A percentile compares a stretch with the other conserved stretches of the same genome.
Evolutionary conservation across 1,139 yeast genomes (phyloP).

Genomic region (Nakaseomyces sp.): DNA sequence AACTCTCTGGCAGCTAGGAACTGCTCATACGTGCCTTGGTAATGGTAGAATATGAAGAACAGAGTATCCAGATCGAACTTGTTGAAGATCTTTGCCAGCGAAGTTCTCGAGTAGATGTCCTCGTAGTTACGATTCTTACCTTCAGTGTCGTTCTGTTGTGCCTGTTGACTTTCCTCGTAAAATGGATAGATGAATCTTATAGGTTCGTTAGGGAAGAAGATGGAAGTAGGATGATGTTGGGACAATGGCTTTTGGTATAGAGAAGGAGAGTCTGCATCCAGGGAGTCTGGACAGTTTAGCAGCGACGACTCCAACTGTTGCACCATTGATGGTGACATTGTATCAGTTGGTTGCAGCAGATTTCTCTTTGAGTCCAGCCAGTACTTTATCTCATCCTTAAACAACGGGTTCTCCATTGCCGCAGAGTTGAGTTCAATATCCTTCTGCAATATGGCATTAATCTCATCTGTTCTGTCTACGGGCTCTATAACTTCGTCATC

Average conservation of each 20-base stretch:
- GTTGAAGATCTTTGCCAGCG: constrained; percentile 42
- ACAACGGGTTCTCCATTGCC: constrained; percentile 28
- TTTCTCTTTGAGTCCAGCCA: constrained; percentile 28
- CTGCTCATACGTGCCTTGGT: constrained; percentile 61
- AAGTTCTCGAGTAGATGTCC: constrained; percentile 30
- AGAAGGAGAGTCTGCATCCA: constrained; percentile 80
- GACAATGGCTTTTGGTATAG: constrained; percentile 59
- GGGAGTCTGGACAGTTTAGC: constrained; percentile 86
- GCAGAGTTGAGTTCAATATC: constrained; percentile 19
- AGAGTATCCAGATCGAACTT: constrained; percentile 82
- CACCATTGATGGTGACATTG: constrained; percentile 27
- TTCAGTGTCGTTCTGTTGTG: constrained; percentile 9
- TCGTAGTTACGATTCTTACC: constrained; percentile 8
- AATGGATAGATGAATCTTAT: constrained; percentile 27
- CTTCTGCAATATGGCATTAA: constrained; percentile 21
- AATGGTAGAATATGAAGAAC: constrained; percentile 82
- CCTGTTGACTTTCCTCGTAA: constrained; percentile 32
- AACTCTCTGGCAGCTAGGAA: constrained; percentile 81
- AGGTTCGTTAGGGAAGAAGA: constrained; percentile 90
- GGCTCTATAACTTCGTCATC: constrained; percentile 14
- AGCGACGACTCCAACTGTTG: constrained; percentile 58
- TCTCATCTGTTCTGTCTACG: constrained; percentile 24
- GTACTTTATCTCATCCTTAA: constrained; percentile 25
- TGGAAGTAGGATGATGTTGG: constrained; percentile 82
- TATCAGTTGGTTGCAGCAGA: constrained; percentile 27